These are phyloP conservation scores for Leonotis leonurus DNA, from an alignment of 257 asterid genomes.

Conservation along the genomic window DNA sequence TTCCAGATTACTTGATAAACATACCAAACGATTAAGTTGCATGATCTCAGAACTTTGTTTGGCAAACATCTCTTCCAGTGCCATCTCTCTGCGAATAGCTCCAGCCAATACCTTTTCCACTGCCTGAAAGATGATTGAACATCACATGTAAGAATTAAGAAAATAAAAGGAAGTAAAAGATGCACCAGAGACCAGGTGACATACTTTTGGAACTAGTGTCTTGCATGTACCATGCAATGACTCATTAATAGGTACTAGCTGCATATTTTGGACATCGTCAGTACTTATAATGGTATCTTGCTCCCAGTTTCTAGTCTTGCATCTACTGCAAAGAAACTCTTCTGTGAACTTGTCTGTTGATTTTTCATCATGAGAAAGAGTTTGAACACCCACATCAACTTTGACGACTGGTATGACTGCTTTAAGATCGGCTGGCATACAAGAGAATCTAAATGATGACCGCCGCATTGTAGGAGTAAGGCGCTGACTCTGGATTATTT, in stretches of 20 bases:
- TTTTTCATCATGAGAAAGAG: slow-evolving; percentile 35
- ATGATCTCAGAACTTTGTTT: slow-evolving; percentile 73
- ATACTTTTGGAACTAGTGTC: slow-evolving; percentile 78
- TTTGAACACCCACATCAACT: slow-evolving; percentile 86
- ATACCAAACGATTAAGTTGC: slow-evolving; percentile 89
- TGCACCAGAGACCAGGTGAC: slow-evolving; percentile 20
- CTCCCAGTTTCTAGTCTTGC: slow-evolving; percentile 42
- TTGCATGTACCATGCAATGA: slow-evolving; percentile 41
- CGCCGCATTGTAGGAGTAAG: slow-evolving; percentile 57
- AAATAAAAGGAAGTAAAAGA: slow-evolving; percentile 13
- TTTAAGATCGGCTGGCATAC: slow-evolving; percentile 53
- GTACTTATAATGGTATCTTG: slow-evolving; percentile 30
- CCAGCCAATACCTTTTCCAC: slow-evolving; percentile 97
- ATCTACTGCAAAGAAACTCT: slow-evolving; percentile 50
- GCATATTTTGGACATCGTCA: slow-evolving; percentile 52
- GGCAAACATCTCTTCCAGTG: slow-evolving; percentile 78
- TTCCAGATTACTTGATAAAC: slow-evolving; percentile 16
- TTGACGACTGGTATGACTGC: slow-evolving; percentile 45
- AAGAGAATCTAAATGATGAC: slow-evolving; percentile 73
- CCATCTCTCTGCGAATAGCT: slow-evolving; percentile 98
- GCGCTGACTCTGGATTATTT: slow-evolving; percentile 63
- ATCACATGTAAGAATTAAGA: slow-evolving; percentile 19
- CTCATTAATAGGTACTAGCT: slow-evolving; percentile 67
- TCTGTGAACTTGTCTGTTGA: slow-evolving; percentile 19
- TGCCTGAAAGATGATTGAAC: slow-evolving; percentile 48